A percentile compares a stretch with the other conserved stretches of the same genome.
Evolutionary conservation across 192 early-diverging fungal genomes (phyloP).

Genomic region (Entomortierella beljakovae): DNA sequence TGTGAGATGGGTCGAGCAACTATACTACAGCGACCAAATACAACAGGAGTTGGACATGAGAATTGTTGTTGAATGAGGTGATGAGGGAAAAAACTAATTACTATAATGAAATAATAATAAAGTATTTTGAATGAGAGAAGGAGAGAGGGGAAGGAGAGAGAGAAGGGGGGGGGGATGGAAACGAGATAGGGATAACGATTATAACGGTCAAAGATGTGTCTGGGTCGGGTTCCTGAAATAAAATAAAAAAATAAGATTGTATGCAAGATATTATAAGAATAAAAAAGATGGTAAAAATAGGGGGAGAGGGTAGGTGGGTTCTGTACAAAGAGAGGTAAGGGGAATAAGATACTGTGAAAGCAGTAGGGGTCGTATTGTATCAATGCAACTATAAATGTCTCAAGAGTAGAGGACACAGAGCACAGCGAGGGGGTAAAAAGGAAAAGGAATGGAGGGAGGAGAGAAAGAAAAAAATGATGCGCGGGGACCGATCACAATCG

Average conservation of each 20-base stretch:
- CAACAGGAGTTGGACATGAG: slow-evolving; percentile 2
- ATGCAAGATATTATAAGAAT: neutral
- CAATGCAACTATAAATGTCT: neutral
- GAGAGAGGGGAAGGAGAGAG: neutral
- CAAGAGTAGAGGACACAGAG: neutral
- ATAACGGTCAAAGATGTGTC: neutral
- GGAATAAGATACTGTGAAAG: neutral
- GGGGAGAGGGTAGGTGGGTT: neutral
- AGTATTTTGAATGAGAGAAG: neutral
- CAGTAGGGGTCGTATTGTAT: neutral
- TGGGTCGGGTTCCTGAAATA: neutral
- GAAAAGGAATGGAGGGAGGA: neutral
- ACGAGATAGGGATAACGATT: slow-evolving; percentile 3
- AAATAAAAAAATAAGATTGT: no score
- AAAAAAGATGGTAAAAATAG: neutral
- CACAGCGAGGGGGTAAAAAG: neutral
- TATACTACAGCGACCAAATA: slow-evolving; percentile 2
- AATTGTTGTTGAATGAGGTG: neutral
- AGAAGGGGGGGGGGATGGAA: neutral
- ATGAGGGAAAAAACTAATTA: neutral
- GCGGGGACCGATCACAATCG: neutral
- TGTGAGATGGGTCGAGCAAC: neutral
- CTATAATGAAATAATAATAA: neutral
- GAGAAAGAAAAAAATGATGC: neutral
- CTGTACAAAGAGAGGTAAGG: neutral